A percentile compares a stretch with the other conserved stretches of the same genome.
phyloP scores from a whole-genome alignment of 2,329 filamentous ascomycete species.

The Venturia oleaginea region DNA sequence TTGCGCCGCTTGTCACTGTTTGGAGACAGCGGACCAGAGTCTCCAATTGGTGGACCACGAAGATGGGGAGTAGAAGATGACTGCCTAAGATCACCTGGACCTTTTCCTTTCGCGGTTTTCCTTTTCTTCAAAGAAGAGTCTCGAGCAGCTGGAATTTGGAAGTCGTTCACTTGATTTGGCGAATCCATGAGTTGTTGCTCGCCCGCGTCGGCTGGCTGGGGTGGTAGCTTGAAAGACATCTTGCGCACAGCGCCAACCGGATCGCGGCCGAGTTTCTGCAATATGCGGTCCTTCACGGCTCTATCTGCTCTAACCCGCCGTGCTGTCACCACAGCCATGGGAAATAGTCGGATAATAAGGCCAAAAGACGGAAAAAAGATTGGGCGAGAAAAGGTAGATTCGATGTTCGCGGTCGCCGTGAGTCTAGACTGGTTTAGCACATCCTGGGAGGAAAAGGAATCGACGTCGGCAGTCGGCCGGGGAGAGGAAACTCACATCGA shows the following conservation, averaged over 20 bases:
- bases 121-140: slow-evolving; percentile 24
- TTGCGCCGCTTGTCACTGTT: slow-evolving; percentile 65
- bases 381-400: background rate
- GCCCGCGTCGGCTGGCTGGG: slow-evolving; percentile 1
- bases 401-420: slow-evolving; percentile 11
- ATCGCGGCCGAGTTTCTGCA: background rate
- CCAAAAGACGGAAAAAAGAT: background rate
- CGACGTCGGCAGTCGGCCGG: background rate
- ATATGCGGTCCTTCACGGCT: slow-evolving; percentile 3
- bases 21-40: slow-evolving; percentile 35
- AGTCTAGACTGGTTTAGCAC: slow-evolving; percentile 10
- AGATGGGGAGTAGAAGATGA: slow-evolving; percentile 41
- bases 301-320: slow-evolving; percentile 11
- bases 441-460: slow-evolving; percentile 2
- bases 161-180: background rate
- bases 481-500: background rate
- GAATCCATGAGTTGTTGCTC: background rate
- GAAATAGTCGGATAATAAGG: background rate
- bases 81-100: slow-evolving; percentile 31
- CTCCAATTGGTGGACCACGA: slow-evolving; percentile 30
- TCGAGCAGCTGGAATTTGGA: background rate
- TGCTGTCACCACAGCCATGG: slow-evolving; percentile 11
- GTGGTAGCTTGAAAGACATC: slow-evolving; percentile 7
- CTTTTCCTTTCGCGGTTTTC: slow-evolving; percentile 31
- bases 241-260: background rate